Evolutionary conservation across 169 alveolate genomes (phyloP).

Genomic region (Plasmodium gonderi): DNA sequence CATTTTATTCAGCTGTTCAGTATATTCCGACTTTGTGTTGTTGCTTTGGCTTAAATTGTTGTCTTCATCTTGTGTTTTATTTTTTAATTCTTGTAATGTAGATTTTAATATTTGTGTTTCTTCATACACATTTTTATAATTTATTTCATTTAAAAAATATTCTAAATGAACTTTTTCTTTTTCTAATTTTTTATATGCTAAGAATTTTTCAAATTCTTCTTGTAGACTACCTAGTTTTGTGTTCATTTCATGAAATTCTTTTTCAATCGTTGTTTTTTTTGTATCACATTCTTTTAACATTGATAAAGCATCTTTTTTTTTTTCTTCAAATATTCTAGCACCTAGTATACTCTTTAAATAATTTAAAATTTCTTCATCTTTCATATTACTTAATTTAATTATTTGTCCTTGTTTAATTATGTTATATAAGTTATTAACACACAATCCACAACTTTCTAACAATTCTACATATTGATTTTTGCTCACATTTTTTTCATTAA

Average conservation of each 20-base stretch:
- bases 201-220: slow-evolving; percentile 76
- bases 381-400: slow-evolving; percentile 69
- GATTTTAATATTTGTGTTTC: slow-evolving; percentile 66
- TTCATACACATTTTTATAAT: slow-evolving; percentile 69
- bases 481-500: slow-evolving; percentile 69
- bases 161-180: slow-evolving; percentile 73
- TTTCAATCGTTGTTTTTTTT: slow-evolving; percentile 77
- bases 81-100: slow-evolving; percentile 61
- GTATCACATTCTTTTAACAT: slow-evolving; percentile 79
- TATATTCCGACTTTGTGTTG: slow-evolving; percentile 45
- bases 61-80: slow-evolving; percentile 74
- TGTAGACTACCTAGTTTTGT: slow-evolving; percentile 76
- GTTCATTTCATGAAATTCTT: slow-evolving; percentile 79
- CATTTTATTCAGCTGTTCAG: slow-evolving; percentile 63
- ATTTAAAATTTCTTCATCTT: slow-evolving; percentile 67
- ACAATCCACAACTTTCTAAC: slow-evolving; percentile 68
- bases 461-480: slow-evolving; percentile 74
- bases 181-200: slow-evolving; percentile 72
- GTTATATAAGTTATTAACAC: slow-evolving; percentile 59
- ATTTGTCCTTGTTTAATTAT: slow-evolving; percentile 73
- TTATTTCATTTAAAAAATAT: slow-evolving; percentile 65
- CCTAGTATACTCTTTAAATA: slow-evolving; percentile 70
- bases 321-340: slow-evolving; percentile 73
- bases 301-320: slow-evolving; percentile 72
- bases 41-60: slow-evolving; percentile 31